These are phyloP conservation scores for Diplosphaera chodatii DNA, from an alignment of 139 green algal genomes.

Conservation along the genomic window DNA sequence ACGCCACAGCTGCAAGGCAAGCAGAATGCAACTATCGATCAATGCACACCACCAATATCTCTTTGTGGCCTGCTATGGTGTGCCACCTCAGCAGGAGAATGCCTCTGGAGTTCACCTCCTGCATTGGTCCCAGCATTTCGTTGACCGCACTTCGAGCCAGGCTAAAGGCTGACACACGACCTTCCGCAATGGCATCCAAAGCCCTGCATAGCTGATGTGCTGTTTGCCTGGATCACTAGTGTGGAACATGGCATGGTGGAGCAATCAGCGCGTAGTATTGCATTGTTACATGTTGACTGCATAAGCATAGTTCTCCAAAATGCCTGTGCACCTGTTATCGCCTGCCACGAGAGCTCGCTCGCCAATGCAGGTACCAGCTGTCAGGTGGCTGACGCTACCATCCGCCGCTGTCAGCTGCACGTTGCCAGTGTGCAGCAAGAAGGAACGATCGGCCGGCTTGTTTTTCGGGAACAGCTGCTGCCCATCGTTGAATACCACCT, in stretches of 20 bases:
- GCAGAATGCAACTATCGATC: too few species aligned
- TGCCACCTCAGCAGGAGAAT: too few species aligned
- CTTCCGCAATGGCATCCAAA: slow-evolving; percentile 37
- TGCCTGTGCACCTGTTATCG: slow-evolving; percentile 32
- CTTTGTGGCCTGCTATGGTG: too few species aligned
- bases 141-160: slow-evolving; percentile 57
- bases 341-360: slow-evolving; percentile 66
- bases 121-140: slow-evolving; percentile 73
- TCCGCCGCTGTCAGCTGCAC: slow-evolving; percentile 8
- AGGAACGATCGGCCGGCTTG: background rate
- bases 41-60: too few species aligned
- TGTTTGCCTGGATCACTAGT: too few species aligned
- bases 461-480: slow-evolving; percentile 43
- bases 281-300: too few species aligned
- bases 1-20: slow-evolving; percentile 77
- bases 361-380: slow-evolving; percentile 64
- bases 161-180: slow-evolving; percentile 58
- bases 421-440: background rate
- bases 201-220: too few species aligned
- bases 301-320: too few species aligned
- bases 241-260: too few species aligned
- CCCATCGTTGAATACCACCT: slow-evolving; percentile 40
- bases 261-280: too few species aligned
- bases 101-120: too few species aligned
- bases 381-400: slow-evolving; percentile 22